These are phyloP conservation scores for Hyaloscypha variabilis DNA, from an alignment of 495 filamentous ascomycete species.

Conservation along the genomic window DNA sequence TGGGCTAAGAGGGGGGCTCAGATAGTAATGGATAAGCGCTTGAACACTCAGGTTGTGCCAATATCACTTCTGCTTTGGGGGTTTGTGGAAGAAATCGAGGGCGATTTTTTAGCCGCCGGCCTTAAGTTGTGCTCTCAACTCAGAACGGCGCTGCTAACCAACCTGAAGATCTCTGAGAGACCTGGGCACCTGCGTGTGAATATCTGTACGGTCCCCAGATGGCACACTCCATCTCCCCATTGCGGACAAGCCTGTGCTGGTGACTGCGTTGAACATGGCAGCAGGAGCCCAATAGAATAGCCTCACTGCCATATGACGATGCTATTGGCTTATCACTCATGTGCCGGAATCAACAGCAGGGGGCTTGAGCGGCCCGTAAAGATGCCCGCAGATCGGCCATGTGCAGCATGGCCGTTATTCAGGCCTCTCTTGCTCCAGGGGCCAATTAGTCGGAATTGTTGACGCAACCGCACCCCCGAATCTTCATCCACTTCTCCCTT, in stretches of 20 bases:
- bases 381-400: conserved; percentile 18
- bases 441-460: neutral
- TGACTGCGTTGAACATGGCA: conserved; percentile 5
- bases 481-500: neutral
- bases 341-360: conserved; percentile 12
- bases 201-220: neutral
- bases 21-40: conserved; percentile 7
- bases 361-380: conserved; percentile 18
- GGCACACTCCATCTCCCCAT: neutral
- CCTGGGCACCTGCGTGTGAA: conserved; percentile 14
- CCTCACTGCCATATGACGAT: neutral
- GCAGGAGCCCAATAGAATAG: conserved; percentile 13
- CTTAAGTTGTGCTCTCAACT: conserved; percentile 4
- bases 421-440: neutral
- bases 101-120: conserved; percentile 21
- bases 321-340: conserved; percentile 12
- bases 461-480: neutral
- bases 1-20: conserved; percentile 2
- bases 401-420: neutral
- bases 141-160: conserved; percentile 2
- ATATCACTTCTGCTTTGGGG: neutral
- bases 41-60: conserved; percentile 1
- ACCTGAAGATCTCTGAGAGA: conserved; percentile 10
- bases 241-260: conserved; percentile 2
- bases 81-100: conserved; percentile 1